Conservation (phyloP, 129 eudicot species). For the Flaveria ramosissima region DNA sequence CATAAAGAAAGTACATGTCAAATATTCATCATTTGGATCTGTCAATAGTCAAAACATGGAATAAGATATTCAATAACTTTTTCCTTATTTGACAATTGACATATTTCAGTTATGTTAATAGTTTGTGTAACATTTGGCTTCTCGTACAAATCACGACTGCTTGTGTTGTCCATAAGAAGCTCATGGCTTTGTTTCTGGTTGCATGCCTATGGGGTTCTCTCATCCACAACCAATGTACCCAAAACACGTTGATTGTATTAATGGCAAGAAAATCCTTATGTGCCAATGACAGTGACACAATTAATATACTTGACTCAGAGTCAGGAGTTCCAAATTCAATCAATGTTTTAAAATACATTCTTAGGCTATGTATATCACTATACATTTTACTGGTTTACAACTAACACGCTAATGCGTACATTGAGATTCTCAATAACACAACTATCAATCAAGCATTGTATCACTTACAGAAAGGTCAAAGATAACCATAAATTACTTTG, state of each 20-base stretch:
- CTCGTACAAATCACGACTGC: neutral
- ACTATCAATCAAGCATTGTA: neutral
- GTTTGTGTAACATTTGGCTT: neutral
- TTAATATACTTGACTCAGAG: too few relatives aligned
- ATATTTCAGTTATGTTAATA: neutral
- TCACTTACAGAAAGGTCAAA: slow-evolving; percentile 16
- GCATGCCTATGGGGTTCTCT: neutral
- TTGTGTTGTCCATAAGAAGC: neutral
- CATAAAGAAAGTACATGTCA: neutral
- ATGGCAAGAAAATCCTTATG: neutral
- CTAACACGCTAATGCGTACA: neutral
- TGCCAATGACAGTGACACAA: neutral
- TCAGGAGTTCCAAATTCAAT: neutral
- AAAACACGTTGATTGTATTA: neutral
- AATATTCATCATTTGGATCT: neutral
- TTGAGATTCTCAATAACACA: neutral
- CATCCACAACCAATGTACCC: neutral
- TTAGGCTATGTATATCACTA: neutral
- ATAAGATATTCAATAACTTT: neutral
- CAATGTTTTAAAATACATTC: neutral
- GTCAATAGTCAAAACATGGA: slow-evolving; percentile 20
- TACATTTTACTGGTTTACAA: neutral
- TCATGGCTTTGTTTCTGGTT: neutral
- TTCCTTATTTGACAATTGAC: neutral
- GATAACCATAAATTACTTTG: slow-evolving; percentile 14